A percentile compares a stretch with the other conserved stretches of the same genome.
Evolutionary conservation across 352 stramenopile genomes (phyloP).

Genomic region (Pythium oligandrum): DNA sequence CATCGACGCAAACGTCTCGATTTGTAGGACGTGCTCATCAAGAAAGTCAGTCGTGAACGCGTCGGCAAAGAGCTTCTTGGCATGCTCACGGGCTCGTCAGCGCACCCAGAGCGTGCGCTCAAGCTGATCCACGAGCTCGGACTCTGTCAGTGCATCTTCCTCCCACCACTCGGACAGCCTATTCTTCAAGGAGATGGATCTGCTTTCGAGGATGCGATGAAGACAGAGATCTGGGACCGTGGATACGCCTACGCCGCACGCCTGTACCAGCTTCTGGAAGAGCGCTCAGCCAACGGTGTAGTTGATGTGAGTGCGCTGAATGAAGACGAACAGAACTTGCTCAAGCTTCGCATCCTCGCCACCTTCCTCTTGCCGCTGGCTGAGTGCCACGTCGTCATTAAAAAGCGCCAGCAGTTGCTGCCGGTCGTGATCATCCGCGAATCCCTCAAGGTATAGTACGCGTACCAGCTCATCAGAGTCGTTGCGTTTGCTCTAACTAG

Average conservation of each 20-base stretch:
- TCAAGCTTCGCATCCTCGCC: conserved; percentile 54
- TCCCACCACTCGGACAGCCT: conserved; percentile 32
- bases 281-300: background rate
- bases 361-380: conserved; percentile 51
- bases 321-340: conserved; percentile 31
- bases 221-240: conserved; percentile 28
- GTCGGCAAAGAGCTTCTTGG: conserved; percentile 69
- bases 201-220: conserved; percentile 10
- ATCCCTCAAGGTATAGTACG: conserved; percentile 38
- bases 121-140: conserved; percentile 47
- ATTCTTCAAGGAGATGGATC: conserved; percentile 26
- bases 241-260: conserved; percentile 34
- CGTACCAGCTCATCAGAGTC: background rate
- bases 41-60: conserved; percentile 75
- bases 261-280: conserved; percentile 34
- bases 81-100: conserved; percentile 62
- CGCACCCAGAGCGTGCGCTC: conserved; percentile 57
- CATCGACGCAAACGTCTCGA: background rate
- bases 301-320: conserved; percentile 32
- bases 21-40: conserved; percentile 43
- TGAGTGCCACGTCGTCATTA: conserved; percentile 44
- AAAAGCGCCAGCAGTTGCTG: conserved; percentile 40
- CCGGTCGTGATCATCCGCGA: conserved; percentile 54
- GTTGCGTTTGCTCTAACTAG: no score
- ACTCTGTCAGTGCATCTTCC: conserved; percentile 50